Conservation (phyloP, 2,329 filamentous ascomycete genomes). For the Rhexocercosporidium sp. region DNA sequence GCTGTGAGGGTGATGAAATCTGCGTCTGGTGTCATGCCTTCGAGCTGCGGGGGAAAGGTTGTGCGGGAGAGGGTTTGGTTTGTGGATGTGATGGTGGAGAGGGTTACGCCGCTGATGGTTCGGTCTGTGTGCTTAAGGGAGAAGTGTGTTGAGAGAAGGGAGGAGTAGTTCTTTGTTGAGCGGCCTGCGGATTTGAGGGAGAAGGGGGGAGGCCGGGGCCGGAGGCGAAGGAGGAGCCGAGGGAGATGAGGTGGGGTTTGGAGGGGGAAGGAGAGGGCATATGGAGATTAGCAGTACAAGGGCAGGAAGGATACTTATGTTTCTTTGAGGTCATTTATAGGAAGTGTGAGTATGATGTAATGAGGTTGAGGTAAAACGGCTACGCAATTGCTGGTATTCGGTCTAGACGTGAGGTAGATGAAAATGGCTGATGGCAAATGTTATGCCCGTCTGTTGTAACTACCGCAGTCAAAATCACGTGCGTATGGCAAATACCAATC, state of each 20-base stretch:
- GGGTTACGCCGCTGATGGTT: neutral
- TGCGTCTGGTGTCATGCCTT: conserved; percentile 41
- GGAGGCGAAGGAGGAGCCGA: conserved; percentile 18
- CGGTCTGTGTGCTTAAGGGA: neutral
- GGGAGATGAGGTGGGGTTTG: neutral
- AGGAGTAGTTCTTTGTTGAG: neutral
- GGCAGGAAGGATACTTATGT: too few species aligned
- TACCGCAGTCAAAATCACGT: too few species aligned
- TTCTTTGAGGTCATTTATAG: too few species aligned
- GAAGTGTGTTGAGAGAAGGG: neutral
- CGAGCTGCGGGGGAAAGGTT: conserved; percentile 45
- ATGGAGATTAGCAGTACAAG: neutral
- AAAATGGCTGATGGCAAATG: too few species aligned
- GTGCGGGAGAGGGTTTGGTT: neutral
- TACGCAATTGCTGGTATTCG: too few species aligned
- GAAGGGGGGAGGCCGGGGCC: conserved; percentile 16
- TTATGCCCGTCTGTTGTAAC: too few species aligned
- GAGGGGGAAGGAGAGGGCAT: neutral
- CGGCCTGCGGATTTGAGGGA: neutral
- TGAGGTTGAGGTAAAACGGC: too few species aligned
- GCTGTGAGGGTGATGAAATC: conserved; percentile 46
- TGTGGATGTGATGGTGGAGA: neutral
- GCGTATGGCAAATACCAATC: too few species aligned
- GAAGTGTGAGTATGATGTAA: too few species aligned
- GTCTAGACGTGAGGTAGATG: too few species aligned